These are phyloP conservation scores for Dryadomyces quercus-mongolicae DNA, from an alignment of 2,329 filamentous ascomycete genomes.

Conservation along the genomic window DNA sequence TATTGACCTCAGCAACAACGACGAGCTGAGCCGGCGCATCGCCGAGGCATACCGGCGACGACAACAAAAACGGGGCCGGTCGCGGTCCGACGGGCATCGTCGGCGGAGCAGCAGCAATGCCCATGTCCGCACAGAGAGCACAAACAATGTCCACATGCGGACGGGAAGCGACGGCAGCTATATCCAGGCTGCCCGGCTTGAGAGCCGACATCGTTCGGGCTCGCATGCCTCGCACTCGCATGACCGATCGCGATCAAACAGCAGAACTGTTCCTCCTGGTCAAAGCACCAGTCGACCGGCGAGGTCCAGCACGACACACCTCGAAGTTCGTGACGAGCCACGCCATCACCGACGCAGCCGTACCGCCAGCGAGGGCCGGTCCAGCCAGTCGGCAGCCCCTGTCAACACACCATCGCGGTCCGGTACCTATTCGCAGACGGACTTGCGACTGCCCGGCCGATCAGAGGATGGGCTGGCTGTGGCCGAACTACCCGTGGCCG, in stretches of 20 bases:
- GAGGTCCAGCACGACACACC: conserved; percentile 28
- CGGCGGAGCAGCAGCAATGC: conserved; percentile 26
- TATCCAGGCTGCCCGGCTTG: not conserved
- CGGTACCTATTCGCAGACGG: not conserved
- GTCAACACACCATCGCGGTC: conserved; percentile 26
- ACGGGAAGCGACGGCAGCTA: no score
- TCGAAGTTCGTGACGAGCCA: conserved; percentile 37
- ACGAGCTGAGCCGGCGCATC: conserved; percentile 82
- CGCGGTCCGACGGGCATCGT: conserved; percentile 33
- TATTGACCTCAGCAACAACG: conserved; percentile 71
- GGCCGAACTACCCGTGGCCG: no score
- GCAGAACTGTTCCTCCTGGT: not conserved
- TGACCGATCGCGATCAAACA: not conserved
- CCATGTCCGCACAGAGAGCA: conserved; percentile 18
- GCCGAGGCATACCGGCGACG: conserved; percentile 75
- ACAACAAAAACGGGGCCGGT: conserved; percentile 58
- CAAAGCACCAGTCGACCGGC: conserved; percentile 33
- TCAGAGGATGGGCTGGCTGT: no score
- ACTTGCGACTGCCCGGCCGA: no score
- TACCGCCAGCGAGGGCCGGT: conserved; percentile 40
- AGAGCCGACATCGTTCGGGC: not conserved
- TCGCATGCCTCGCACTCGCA: conserved; percentile 10
- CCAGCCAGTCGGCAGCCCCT: conserved; percentile 36
- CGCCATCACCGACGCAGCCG: conserved; percentile 25
- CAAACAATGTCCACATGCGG: not conserved